Evolutionary conservation across 2,329 filamentous ascomycete genomes (phyloP), one percentile per base, ranked within the genome.

Genomic region (Teratosphaeria viscida): DNA sequence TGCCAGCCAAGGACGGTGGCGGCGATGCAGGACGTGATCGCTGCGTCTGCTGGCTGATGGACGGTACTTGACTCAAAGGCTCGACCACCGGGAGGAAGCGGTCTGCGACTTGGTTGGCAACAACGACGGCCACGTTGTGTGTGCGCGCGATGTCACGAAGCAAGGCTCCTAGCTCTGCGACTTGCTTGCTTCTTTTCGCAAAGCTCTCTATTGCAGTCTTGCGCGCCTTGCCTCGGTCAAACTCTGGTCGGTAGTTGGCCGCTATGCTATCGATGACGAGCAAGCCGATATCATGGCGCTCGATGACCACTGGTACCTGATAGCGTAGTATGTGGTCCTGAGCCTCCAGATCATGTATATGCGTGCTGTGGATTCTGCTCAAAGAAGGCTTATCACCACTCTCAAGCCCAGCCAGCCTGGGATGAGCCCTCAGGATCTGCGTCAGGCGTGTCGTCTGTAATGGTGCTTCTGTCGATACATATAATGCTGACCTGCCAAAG

Each of bases 241-340:
- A 94, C 73, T 97, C 92, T 56, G 90, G 92, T 64, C 94, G 87
- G 74, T 94, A 99, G 75, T 99, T 99, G 61, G 94, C 91, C 0
- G 94, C 92, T 32, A 99, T 87, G 5, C 89, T 95, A 76, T 99
- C 94, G 35, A 99, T 77, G 14, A 97, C 82, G 1, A 99, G 76
- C 1, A 99, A 81, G 2, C 92, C 90, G 57, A 96, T 80, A 62
- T 86, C 81, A 72, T 90, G 85, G 54, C 89, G 84, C 64, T 82
- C 78, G 23, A 96, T 84, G 32, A 91, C 86, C 19, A 96, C 87
- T 1, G 94, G 94, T 5, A 97, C 85, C 73, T 99, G 94, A 74
- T 90, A 97, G 64, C 85, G 86, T 29, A 97, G 79, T 70, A 99
- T 96, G 75, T 97, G 92, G 61, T 97, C 92, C 75, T 99, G 94